Evolutionary conservation across 352 stramenopile genomes (phyloP).

Genomic region (Aphanomyces astaci): DNA sequence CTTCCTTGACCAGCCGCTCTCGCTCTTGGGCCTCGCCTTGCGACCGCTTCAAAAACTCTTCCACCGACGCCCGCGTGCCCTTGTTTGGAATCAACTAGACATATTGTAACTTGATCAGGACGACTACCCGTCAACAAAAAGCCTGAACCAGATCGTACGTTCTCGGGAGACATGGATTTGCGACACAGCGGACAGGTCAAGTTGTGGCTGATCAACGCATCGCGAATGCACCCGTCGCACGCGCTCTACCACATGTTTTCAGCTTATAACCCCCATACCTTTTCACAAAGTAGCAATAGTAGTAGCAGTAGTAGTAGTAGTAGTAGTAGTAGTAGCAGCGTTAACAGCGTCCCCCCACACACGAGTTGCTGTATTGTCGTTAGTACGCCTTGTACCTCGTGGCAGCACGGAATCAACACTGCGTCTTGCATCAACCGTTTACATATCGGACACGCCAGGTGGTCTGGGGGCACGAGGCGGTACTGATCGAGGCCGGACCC

Average conservation of each 20-base stretch:
- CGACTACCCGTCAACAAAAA: neutral
- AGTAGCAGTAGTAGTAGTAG: too few species aligned
- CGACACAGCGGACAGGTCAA: slow-evolving; percentile 73
- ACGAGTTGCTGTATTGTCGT: neutral
- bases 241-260: slow-evolving; percentile 55
- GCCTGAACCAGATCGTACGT: slow-evolving; percentile 25
- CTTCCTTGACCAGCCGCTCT: slow-evolving; percentile 76
- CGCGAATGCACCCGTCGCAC: slow-evolving; percentile 75
- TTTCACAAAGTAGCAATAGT: too few species aligned
- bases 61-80: slow-evolving; percentile 67
- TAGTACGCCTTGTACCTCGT: slow-evolving; percentile 57
- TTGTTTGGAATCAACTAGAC: slow-evolving; percentile 69
- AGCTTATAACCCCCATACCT: too few species aligned
- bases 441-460: slow-evolving; percentile 83
- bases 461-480: slow-evolving; percentile 82
- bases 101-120: too few species aligned
- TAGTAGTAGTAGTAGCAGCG: too few species aligned
- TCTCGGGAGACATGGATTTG: slow-evolving; percentile 74
- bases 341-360: too few species aligned
- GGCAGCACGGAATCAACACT: slow-evolving; percentile 80
- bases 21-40: slow-evolving; percentile 77
- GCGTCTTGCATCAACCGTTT: slow-evolving; percentile 83
- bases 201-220: slow-evolving; percentile 69
- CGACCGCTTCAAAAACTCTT: slow-evolving; percentile 71
- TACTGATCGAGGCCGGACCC: slow-evolving; percentile 86